Conservation (phyloP, 441 rosid genomes). For the Raphanus hybrid region DNA sequence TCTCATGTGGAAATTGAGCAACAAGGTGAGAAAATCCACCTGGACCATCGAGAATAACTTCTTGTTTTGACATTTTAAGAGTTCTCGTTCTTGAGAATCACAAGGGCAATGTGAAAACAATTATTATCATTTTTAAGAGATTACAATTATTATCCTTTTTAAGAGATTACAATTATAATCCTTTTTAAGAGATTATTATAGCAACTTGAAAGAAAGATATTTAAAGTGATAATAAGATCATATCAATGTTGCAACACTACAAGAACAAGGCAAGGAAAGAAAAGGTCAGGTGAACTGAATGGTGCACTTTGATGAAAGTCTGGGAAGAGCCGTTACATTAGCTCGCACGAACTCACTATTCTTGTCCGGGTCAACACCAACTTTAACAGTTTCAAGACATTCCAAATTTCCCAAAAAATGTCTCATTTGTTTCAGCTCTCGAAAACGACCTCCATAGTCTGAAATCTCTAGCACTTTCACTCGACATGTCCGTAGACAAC, state of each 20-base stretch:
- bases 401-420: no score
- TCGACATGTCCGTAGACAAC: no score
- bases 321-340: background rate
- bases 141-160: background rate
- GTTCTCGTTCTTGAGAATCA: no score
- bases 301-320: conserved; percentile 5
- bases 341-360: background rate
- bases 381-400: background rate
- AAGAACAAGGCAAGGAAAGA: background rate
- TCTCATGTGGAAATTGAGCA: background rate
- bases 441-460: no score
- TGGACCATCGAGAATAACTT: background rate
- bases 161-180: no score
- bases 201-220: background rate
- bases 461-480: no score
- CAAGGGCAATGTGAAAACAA: no score
- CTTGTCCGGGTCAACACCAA: background rate
- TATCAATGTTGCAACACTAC: background rate
- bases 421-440: no score
- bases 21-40: background rate
- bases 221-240: background rate
- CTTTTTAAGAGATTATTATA: no score
- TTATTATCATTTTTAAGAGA: background rate
- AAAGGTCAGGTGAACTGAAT: background rate
- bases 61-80: no score